Evolutionary conservation across 768 basidiomycete species (phyloP).

Genomic region (Clitopilus hobsonii): DNA sequence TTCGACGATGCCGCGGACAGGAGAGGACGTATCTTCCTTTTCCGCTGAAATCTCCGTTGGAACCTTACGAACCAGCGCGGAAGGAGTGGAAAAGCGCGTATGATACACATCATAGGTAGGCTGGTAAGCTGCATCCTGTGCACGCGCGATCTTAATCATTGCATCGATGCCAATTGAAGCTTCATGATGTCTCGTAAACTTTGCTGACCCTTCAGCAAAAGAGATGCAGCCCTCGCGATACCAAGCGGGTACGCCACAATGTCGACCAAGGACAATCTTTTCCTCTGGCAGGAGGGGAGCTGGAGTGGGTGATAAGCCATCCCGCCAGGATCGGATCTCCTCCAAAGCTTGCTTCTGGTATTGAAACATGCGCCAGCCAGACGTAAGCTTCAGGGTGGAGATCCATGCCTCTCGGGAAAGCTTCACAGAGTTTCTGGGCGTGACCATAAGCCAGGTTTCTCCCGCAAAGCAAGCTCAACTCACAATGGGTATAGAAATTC

Average conservation of each 20-base stretch:
- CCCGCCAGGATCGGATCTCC: no score
- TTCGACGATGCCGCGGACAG: not conserved
- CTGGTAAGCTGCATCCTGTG: not conserved
- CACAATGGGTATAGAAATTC: conserved; percentile 7
- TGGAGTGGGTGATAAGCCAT: not conserved
- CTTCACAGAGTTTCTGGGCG: no score
- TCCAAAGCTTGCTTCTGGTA: conserved; percentile 3
- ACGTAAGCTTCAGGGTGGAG: conserved; percentile 8
- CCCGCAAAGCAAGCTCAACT: not conserved
- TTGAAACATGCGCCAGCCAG: conserved; percentile 7
- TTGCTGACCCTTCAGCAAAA: not conserved
- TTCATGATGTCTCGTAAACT: not conserved
- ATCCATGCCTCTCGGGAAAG: conserved; percentile 3
- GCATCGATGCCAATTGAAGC: not conserved
- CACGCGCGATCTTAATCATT: not conserved
- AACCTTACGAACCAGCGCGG: not conserved
- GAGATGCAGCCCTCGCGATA: not conserved
- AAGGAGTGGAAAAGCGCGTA: not conserved
- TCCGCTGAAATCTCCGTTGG: not conserved
- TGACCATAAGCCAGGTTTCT: no score
- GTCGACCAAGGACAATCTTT: not conserved
- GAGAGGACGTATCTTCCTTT: no score
- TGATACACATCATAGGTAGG: not conserved
- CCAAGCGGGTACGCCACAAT: not conserved
- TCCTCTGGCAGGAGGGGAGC: not conserved